Evolutionary conservation across 2,329 filamentous ascomycete genomes (phyloP), one percentile per base, ranked within the genome.

Genomic region (Epicoccum nigrum): DNA sequence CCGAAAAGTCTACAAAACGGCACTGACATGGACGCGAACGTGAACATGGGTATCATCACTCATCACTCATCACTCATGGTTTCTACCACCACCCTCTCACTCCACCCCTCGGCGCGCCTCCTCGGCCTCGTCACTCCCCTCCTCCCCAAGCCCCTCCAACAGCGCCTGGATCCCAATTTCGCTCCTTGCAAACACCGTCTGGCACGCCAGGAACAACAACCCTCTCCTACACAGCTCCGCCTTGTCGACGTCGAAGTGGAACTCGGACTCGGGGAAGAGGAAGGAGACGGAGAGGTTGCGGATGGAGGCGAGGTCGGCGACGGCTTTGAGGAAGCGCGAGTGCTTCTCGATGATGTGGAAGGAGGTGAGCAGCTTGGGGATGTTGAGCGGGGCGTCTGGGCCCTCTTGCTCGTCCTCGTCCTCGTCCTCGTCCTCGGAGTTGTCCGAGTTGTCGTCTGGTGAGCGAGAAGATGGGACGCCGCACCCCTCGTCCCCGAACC

Each of bases 1-100:
- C 2, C 76, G 55, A 9, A 73, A 68, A 4, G 63, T 64, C 33
- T 72, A 58, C n/a, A n/a, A n/a, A n/a, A n/a, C n/a, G n/a, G n/a
- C n/a, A n/a, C n/a, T n/a, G n/a, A n/a, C n/a, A n/a, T n/a, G n/a
- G n/a, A n/a, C n/a, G n/a, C n/a, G n/a, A n/a, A n/a, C n/a, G n/a
- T n/a, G n/a, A n/a, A 15, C 33, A 34, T 47, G 39, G 49, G 49
- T 52, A 52, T 52, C 49, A 31, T 52, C 21, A 41, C 30, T 20
- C 17, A 12, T 20, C 11, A 35, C 33, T 8, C 32, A 11, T 27
- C 37, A 25, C 25, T 21, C 13, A 16, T 15, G 19, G 3, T 25
- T 13, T 25, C 37, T 37, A 23, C 41, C 23, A 11, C 13, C 7
- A 13, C 3, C 5, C 23, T 19, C 6, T 52, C 33, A 52, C 28